Evolutionary conservation across 2,329 filamentous ascomycete species (phyloP).

Genomic region (Aspergillus cejpii): DNA sequence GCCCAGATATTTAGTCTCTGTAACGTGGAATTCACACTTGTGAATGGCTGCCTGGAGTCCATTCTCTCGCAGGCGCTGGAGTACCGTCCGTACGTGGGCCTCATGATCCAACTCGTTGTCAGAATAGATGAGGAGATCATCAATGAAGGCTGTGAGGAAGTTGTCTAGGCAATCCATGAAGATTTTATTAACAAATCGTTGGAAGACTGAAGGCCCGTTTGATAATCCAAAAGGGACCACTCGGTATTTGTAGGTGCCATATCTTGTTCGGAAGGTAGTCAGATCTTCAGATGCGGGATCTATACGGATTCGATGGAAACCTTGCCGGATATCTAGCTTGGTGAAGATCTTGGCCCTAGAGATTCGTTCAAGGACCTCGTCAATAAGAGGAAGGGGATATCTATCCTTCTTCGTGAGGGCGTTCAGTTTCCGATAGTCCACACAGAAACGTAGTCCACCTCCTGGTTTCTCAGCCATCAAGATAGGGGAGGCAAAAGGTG

Average conservation of each 20-base stretch:
- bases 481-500: too few relatives aligned
- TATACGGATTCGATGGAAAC: too few relatives aligned
- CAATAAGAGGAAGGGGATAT: too few relatives aligned
- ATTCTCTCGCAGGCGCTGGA: conserved; percentile 10
- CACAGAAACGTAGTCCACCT: too few relatives aligned
- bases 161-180: conserved; percentile 2
- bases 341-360: too few relatives aligned
- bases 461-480: too few relatives aligned
- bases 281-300: too few relatives aligned
- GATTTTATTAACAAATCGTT: too few relatives aligned
- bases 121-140: conserved; percentile 9
- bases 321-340: too few relatives aligned
- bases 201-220: conserved; percentile 7
- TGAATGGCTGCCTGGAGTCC: conserved; percentile 17
- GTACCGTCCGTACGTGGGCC: conserved; percentile 2
- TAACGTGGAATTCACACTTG: conserved; percentile 28
- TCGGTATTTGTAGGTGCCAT: conserved; percentile 1
- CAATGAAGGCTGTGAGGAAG: conserved; percentile 1
- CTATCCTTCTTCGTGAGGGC: too few relatives aligned
- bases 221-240: conserved; percentile 1
- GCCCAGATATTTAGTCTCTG: conserved; percentile 26
- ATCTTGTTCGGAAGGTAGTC: neutral
- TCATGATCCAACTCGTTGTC: conserved; percentile 2
- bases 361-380: too few relatives aligned
- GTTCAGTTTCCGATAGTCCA: too few relatives aligned